Evolutionary conservation across 148 eudicot genomes (phyloP).

Genomic region (Amaranthus cruentus): DNA sequence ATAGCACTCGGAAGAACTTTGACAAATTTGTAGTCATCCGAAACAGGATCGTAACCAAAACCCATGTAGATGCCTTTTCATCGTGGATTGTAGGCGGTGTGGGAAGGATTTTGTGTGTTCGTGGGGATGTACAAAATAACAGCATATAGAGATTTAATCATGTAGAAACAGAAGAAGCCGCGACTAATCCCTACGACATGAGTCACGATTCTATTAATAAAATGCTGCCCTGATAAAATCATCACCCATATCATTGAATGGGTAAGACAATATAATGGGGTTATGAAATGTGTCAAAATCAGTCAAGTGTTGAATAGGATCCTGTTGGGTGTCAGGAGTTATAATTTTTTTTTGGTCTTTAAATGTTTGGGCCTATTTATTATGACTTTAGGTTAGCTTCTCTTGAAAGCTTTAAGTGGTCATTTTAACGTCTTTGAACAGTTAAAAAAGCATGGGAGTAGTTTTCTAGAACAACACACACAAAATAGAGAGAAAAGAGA

Average conservation of each 20-base stretch:
- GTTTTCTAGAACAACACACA: too few relatives aligned
- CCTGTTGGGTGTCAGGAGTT: neutral
- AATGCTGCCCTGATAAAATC: neutral
- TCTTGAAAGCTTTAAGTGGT: too few relatives aligned
- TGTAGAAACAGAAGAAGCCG: neutral
- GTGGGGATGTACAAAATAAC: neutral
- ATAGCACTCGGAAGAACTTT: neutral
- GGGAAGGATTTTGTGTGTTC: slow-evolving; percentile 2
- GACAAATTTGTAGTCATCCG: slow-evolving; percentile 17
- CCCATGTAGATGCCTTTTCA: neutral
- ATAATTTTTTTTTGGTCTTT: too few relatives aligned
- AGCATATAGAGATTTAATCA: neutral
- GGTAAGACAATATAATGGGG: neutral
- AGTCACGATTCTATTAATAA: too few relatives aligned
- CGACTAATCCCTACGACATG: neutral
- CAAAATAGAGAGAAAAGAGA: too few relatives aligned
- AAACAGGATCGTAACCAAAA: slow-evolving; percentile 9
- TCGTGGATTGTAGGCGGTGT: neutral
- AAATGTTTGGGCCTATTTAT: too few relatives aligned
- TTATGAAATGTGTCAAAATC: slow-evolving; percentile 3
- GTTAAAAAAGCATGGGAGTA: too few relatives aligned
- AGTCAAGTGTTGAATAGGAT: neutral
- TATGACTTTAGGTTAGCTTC: too few relatives aligned
- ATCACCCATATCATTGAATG: neutral
- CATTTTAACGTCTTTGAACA: too few relatives aligned